These are phyloP conservation scores for Paspalum notatum DNA, from an alignment of 176 grass and related monocot species.

Conservation along the genomic window DNA sequence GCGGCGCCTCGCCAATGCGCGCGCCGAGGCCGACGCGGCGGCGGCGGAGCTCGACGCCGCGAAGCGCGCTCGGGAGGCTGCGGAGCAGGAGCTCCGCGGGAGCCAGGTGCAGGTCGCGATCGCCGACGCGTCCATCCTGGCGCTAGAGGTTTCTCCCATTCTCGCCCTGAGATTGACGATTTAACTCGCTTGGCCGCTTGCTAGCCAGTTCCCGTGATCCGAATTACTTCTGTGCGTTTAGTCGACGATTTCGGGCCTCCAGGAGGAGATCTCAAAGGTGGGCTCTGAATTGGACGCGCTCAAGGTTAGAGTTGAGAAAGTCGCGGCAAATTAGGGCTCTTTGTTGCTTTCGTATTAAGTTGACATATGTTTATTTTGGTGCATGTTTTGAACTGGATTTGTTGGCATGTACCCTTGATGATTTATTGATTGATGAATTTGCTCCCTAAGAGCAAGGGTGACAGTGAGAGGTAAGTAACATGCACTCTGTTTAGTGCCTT, in stretches of 20 bases:
- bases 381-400: slow-evolving; percentile 25
- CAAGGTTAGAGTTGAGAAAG: slow-evolving; percentile 45
- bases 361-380: background rate
- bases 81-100: slow-evolving; percentile 64
- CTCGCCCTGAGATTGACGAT: background rate
- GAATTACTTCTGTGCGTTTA: slow-evolving; percentile 28
- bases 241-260: slow-evolving; percentile 54
- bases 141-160: slow-evolving; percentile 44
- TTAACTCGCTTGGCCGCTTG: background rate
- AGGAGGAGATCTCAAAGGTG: slow-evolving; percentile 61
- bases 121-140: slow-evolving; percentile 50
- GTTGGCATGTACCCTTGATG: slow-evolving; percentile 10
- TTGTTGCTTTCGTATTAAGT: background rate
- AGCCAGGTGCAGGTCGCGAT: slow-evolving; percentile 62
- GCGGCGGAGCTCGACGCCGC: slow-evolving; percentile 51
- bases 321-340: background rate
- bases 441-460: slow-evolving; percentile 37
- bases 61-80: slow-evolving; percentile 61
- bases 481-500: background rate
- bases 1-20: slow-evolving; percentile 53
- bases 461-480: slow-evolving; percentile 44
- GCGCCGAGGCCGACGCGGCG: slow-evolving; percentile 42
- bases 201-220: background rate
- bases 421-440: slow-evolving; percentile 38
- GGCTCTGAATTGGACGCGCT: slow-evolving; percentile 55